Evolutionary conservation across 768 basidiomycete genomes (phyloP), one percentile per base, ranked within the genome.

Genomic region (Russula sp.): DNA sequence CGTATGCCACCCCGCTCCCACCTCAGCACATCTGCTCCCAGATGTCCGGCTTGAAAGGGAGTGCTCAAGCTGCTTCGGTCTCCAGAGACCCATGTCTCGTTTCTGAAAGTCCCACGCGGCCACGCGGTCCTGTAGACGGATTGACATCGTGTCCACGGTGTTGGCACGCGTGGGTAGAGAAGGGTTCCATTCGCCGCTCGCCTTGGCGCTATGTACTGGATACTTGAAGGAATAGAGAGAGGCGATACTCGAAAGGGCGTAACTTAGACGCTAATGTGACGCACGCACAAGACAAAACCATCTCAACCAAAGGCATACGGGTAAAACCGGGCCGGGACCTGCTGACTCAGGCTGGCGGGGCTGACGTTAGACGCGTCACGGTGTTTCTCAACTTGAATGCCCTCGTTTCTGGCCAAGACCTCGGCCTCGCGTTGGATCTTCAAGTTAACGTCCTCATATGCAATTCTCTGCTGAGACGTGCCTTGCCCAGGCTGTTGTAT

Each of bases 1-100:
- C 68, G 39, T 13, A 44, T 40, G 40, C 82, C 82, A 5, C 85
- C 85, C 51, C 86, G 78, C 56, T 88, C 87, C 84, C 86, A 82
- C 50, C 82, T 76, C 57, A 84, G 84, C 31, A 70, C 69, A 66
- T 87, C 84, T 18, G 70, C 70, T 20, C 70, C 70, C 64, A 52
- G 58, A 35, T 65, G 52, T 5, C 55, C 56, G 34, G 50, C 22
- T 20, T 56, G 57, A 13, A 60, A 58, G 2, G 62, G 61, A 2
- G 35, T 66, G 48, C 37, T 61, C n/a, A 61, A 55, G 5, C 57
- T 47, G 37, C 51, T 59, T 8, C 67, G 45, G 31, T 68, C 67
- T 42, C 44, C 49, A 2, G 63, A 8, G 39, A 66, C 58, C 65
- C 65, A 63, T 1, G 61, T 60, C 47, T 48, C 63, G 67, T 66